These are phyloP conservation scores for Alternaria angustiovoidea DNA, from an alignment of 2,329 filamentous ascomycete genomes.

Conservation along the genomic window DNA sequence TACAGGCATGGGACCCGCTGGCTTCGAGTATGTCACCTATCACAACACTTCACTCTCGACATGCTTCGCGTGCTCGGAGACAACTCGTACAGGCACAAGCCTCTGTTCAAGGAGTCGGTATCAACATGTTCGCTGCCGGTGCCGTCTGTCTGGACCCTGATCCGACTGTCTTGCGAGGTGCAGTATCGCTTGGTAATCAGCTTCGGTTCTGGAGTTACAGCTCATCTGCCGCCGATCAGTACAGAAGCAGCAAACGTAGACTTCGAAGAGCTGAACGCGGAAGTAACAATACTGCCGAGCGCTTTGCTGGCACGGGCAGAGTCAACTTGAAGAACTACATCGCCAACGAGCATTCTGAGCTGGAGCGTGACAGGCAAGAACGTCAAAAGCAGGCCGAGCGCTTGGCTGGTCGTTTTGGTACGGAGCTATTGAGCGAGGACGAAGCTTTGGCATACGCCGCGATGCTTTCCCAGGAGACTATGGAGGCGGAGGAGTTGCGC, in stretches of 20 bases:
- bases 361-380: slow-evolving; percentile 75
- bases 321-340: slow-evolving; percentile 83
- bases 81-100: slow-evolving; percentile 72
- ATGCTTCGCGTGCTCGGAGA: slow-evolving; percentile 82
- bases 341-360: slow-evolving; percentile 81
- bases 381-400: slow-evolving; percentile 72
- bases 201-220: slow-evolving; percentile 95
- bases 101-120: slow-evolving; percentile 72
- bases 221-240: slow-evolving; percentile 76
- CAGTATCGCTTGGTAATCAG: slow-evolving; percentile 86
- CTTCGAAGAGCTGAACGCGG: slow-evolving; percentile 73
- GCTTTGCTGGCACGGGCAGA: slow-evolving; percentile 69
- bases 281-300: slow-evolving; percentile 65
- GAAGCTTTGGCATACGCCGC: slow-evolving; percentile 70
- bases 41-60: slow-evolving; percentile 85
- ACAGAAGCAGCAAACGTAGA: slow-evolving; percentile 79
- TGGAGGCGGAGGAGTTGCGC: slow-evolving; percentile 57
- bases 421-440: slow-evolving; percentile 73
- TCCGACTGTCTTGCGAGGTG: slow-evolving; percentile 81
- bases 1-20: slow-evolving; percentile 96
- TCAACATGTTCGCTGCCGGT: slow-evolving; percentile 81
- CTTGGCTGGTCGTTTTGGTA: slow-evolving; percentile 81
- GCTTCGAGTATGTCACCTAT: slow-evolving; percentile 80
- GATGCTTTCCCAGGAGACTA: slow-evolving; percentile 67
- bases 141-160: slow-evolving; percentile 89